phyloP scores from a whole-genome alignment of 257 asterid species.

The Nicotiana knightiana region DNA sequence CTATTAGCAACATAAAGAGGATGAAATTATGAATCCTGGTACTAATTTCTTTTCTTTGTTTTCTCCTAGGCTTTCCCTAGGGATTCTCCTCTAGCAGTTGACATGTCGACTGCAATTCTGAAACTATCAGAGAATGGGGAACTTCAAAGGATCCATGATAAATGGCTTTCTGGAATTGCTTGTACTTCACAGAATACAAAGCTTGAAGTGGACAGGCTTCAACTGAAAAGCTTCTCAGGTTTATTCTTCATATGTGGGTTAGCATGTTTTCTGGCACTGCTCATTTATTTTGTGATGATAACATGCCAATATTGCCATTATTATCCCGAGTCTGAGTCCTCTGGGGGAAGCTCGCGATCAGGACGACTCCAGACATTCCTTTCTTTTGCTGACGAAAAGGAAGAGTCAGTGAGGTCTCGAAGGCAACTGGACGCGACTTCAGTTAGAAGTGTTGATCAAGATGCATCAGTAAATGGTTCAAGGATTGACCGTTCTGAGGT shows the following conservation, averaged over 20 bases:
- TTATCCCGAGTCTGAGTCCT: conserved; percentile 10
- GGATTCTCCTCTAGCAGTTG: conserved; percentile 50
- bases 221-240: conserved; percentile 40
- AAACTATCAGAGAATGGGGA: conserved; percentile 51
- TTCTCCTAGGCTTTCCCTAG: conserved; percentile 40
- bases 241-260: conserved; percentile 38
- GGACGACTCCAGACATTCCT: conserved; percentile 34
- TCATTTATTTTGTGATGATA: conserved; percentile 26
- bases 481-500: conserved; percentile 14
- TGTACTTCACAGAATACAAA: conserved; percentile 44
- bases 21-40: neutral
- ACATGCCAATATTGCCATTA: conserved; percentile 24
- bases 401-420: conserved; percentile 30
- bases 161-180: conserved; percentile 46
- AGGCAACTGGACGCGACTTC: conserved; percentile 27
- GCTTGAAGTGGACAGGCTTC: conserved; percentile 41
- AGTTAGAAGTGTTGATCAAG: conserved; percentile 3
- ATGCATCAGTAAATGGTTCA: conserved; percentile 12
- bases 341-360: conserved; percentile 27
- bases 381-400: conserved; percentile 47
- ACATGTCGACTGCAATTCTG: conserved; percentile 56
- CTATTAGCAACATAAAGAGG: neutral
- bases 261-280: conserved; percentile 38
- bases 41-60: neutral
- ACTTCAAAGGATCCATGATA: conserved; percentile 49